phyloP scores from a whole-genome alignment of 306 rosid genomes.

The Acacia confusa region DNA sequence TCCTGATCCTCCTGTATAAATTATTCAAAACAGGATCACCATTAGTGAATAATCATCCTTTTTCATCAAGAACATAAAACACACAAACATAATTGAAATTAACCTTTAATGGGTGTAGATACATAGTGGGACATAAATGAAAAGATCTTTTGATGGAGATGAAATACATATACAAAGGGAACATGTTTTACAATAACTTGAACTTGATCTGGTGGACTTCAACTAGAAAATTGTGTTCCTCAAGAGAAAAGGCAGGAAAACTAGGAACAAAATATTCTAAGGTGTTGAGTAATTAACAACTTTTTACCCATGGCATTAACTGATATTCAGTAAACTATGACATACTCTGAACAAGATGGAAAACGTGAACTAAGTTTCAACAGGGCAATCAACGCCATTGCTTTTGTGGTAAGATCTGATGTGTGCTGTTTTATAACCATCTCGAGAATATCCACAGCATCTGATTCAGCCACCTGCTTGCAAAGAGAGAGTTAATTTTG shows the following conservation, averaged over 20 bases:
- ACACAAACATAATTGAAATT: neutral
- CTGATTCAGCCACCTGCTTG: conserved; percentile 85
- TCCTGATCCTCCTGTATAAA: conserved; percentile 74
- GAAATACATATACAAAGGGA: neutral
- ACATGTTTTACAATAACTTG: neutral
- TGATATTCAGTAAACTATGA: conserved; percentile 20
- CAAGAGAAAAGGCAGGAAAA: conserved; percentile 19
- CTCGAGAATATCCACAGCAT: conserved; percentile 79
- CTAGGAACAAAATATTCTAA: conserved; percentile 25
- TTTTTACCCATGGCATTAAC: neutral
- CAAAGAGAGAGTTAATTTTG: neutral
- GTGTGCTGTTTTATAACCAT: conserved; percentile 66
- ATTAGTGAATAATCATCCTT: neutral
- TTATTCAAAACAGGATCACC: conserved; percentile 26
- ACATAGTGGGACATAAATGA: neutral
- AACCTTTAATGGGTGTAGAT: conserved; percentile 10
- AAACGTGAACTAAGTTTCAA: conserved; percentile 96
- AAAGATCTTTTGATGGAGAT: conserved; percentile 15
- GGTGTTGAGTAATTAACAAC: conserved; percentile 18
- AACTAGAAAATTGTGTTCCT: conserved; percentile 21
- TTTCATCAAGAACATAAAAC: neutral
- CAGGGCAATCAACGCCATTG: conserved; percentile 89
- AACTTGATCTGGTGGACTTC: neutral
- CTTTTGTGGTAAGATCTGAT: conserved; percentile 79
- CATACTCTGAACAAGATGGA: conserved; percentile 94